Evolutionary conservation across 345 rosid genomes (phyloP), one percentile per base, ranked within the genome.

Genomic region (Euphorbia lathyris): DNA sequence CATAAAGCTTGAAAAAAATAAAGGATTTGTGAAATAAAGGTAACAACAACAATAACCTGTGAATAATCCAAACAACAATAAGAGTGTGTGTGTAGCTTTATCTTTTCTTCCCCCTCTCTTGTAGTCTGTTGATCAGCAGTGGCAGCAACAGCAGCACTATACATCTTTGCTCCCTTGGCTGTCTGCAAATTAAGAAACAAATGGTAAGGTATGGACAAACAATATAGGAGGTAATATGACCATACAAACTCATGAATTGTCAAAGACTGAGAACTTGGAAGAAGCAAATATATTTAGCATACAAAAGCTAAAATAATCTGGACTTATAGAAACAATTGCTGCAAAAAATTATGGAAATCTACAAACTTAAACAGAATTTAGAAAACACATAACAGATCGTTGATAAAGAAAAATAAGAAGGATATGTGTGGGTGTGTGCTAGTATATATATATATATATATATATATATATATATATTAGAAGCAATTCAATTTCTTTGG

Each of bases 41-140:
- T n/a, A n/a, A 40, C 11, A 60, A 66, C 70, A 66, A 65, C 48
- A 66, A 68, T 43, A 58, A 90, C 98, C 87, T 90, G 97, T 53
- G 86, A 79, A 85, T 95, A 95, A 79, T 95, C 92, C 36, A 92
- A 83, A 81, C 97, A 90, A 76, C 97, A 92, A 71, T 95, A 95
- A 7, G 96, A 88, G 70, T 90, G 97, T 6, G 96, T 88, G 68
- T 92, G 96, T 70, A 86, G 66, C 85, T 95, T 95, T 76, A 85
- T 76, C 83, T 91, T 94, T 71, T 91, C 97, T 14, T 87, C 97
- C 58, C 91, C 93, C 76, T 90, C 88, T 68, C 81, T 90, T 40
- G 50, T 70, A 63, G 34, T 43, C 3, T 17, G 47, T 19, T 74
- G 86, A 65, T 87, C 91, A 59, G 77, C 79, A 55, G 88, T 86